Evolutionary conservation across 1,139 yeast species (phyloP).

Genomic region (Geotrichum histeridarum): DNA sequence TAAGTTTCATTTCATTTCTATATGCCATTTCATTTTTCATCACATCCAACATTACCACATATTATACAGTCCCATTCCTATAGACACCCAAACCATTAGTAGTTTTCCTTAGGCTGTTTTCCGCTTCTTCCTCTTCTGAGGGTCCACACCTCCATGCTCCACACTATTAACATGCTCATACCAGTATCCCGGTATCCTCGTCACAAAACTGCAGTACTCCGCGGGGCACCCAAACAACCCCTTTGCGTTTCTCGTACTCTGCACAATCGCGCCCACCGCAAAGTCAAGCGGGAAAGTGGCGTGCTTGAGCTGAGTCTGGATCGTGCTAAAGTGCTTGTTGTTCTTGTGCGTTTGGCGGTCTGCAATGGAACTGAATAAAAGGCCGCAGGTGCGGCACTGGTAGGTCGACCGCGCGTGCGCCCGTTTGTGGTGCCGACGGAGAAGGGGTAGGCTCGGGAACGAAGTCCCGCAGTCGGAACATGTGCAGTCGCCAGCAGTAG

Average conservation of each 20-base stretch:
- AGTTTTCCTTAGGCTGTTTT: constrained; percentile 6
- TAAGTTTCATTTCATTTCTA: no score
- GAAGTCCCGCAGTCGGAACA: constrained; percentile 27
- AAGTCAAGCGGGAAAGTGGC: constrained; percentile 24
- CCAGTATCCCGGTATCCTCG: constrained; percentile 32
- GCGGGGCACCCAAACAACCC: constrained; percentile 30
- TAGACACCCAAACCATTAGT: no score
- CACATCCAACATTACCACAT: no score
- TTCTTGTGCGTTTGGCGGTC: constrained; percentile 33
- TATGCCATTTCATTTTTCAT: no score
- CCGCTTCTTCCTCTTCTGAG: constrained; percentile 27
- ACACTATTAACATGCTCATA: constrained; percentile 30
- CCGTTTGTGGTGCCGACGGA: constrained; percentile 28
- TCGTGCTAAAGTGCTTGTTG: constrained; percentile 29
- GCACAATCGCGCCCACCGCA: constrained; percentile 22
- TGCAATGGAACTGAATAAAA: constrained; percentile 29
- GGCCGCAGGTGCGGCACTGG: constrained; percentile 32
- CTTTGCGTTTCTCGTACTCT: constrained; percentile 24
- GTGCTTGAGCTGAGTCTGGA: constrained; percentile 23
- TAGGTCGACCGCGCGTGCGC: constrained; percentile 25
- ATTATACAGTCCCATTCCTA: no score
- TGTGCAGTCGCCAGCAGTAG: constrained; percentile 5
- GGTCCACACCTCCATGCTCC: constrained; percentile 29
- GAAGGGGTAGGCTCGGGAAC: constrained; percentile 23
- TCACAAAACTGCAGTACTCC: constrained; percentile 28